Base-by-base conservation (phyloP, 805 yeast genomes). In the Zygosaccharomyces rouxii region DNA sequence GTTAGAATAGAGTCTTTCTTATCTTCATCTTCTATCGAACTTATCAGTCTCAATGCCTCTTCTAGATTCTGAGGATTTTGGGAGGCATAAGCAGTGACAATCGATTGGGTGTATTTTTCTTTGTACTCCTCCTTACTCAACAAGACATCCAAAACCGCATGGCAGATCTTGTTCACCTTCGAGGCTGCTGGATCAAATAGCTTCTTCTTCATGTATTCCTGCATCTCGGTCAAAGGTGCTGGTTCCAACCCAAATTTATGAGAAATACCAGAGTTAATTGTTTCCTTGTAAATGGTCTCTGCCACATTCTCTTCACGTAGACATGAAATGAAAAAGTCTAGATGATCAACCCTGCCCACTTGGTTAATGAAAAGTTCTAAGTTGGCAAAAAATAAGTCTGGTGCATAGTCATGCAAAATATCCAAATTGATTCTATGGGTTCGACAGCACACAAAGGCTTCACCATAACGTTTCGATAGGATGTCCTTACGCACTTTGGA, bases 371-470 rank as follows among this genome's bases (percentile, higher is more conserved):
- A 88, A 6, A 64, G 60, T 47, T 81, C 86, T 13, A 89, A 64
- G 57, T 87, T 85, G 3, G 68, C 67, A 53, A 73, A 71, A 58
- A 90, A 94, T 43, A 79, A 68, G 23, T 73, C 76, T 1, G 97
- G 95, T 48, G 81, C 82, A 68, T 86, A 88, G 65, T 94, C 99
- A 69, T 89, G 86, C 47, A 94, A 70, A 30, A 94, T 79, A 66
- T 94, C 97, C 66, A 94, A 70, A 60, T 92, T 92, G 50, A 94
- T 86, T 67, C 99, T 79, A 66, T 94, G 97, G 1, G 89, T 81
- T 54, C 97, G 80, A 71, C 98, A 94, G 6, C 83, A 77, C 38
- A 78, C 56, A 58, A 92, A 89, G 0, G 99, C 99, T n/a, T 74
- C 74, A 41, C 69, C 71, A 59, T 84, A 94, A 30, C 79, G 71